Base-by-base conservation (phyloP, 2,329 filamentous ascomycete species). In the Beauveria bassiana region DNA sequence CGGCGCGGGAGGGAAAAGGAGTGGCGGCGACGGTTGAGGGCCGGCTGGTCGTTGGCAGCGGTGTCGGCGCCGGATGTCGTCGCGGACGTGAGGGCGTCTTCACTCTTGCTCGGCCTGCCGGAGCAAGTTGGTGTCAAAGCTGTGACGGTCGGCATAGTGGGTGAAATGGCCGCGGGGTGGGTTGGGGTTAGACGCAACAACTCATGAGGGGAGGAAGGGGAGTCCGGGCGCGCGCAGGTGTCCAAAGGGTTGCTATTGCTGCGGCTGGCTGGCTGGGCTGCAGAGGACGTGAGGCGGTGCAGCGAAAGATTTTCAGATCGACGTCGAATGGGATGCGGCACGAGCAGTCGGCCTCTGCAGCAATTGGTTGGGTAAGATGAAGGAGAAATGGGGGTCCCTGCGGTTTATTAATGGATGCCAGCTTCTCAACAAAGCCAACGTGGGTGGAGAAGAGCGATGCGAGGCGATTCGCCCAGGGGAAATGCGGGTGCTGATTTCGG, bases 1-100 rank as follows among this genome's bases (percentile, higher is more conserved):
- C 83, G 77, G 66, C 84, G 74, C 2, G 81, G 82, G 59, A 81
- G 74, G 62, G 83, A 83, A 61, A 81, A 83, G 3, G 85, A 87
- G 67, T 82, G 84, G 7, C 82, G 78, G 45, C 84, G 77, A 38
- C 52, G 57, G 20, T 50, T 47, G 18, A 63, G 16, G 2, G 51
- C 28, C 34, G 61, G 42, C 14, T 31, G n/a, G 8, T 52, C 58
- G 46, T 61, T 79, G 75, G 61, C 76, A 75, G 61, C 63, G 69
- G 59, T 69, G 70, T 79, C 71, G 6, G 75, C 72, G 22, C 79
- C 77, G 2, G 80, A 81, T 34, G 74, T 71, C 54, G 66, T 69
- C 20, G 74, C 75, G 14, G 73, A 70, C 5, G 69, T 24, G 28
- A 68, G 66, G 50, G 76, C 74, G 64, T 77, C 70, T 63, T 74